Conservation (phyloP, 805 yeast species). For the Suhomyces kilbournensis region DNA sequence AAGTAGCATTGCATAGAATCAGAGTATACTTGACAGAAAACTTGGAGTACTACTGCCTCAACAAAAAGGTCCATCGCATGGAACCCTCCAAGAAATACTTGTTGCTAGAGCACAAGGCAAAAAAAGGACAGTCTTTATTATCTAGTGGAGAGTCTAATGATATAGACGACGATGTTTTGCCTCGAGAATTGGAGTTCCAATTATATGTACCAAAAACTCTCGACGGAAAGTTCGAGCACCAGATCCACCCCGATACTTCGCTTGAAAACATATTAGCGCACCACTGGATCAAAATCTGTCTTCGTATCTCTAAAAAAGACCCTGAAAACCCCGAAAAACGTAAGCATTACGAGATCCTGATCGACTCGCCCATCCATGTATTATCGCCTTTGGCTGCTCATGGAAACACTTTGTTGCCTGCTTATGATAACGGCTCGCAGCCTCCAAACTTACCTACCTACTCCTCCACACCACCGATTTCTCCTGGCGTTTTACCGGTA, state of each 20-base stretch:
- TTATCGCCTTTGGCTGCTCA: slow-evolving; percentile 76
- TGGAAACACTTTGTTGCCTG: slow-evolving; percentile 74
- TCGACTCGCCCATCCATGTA: slow-evolving; percentile 90
- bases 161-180: slow-evolving; percentile 53
- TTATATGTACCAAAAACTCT: slow-evolving; percentile 76
- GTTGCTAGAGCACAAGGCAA: slow-evolving; percentile 75
- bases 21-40: slow-evolving; percentile 85
- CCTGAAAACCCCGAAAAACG: slow-evolving; percentile 55
- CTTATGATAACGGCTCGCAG: slow-evolving; percentile 45
- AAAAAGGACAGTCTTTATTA: slow-evolving; percentile 46
- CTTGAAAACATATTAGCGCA: slow-evolving; percentile 77
- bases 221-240: slow-evolving; percentile 45
- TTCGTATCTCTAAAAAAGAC: slow-evolving; percentile 71
- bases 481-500: slow-evolving; percentile 53
- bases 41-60: slow-evolving; percentile 82
- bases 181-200: slow-evolving; percentile 81
- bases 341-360: slow-evolving; percentile 90
- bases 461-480: slow-evolving; percentile 45
- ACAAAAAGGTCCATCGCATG: slow-evolving; percentile 84
- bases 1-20: slow-evolving; percentile 80
- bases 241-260: slow-evolving; percentile 82
- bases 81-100: slow-evolving; percentile 85
- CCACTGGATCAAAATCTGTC: slow-evolving; percentile 92
- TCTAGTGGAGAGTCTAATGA: slow-evolving; percentile 17
- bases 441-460: slow-evolving; percentile 20